Evolutionary conservation across 2,329 filamentous ascomycete genomes (phyloP), one percentile per base, ranked within the genome.

Genomic region (Neofusicoccum ribis): DNA sequence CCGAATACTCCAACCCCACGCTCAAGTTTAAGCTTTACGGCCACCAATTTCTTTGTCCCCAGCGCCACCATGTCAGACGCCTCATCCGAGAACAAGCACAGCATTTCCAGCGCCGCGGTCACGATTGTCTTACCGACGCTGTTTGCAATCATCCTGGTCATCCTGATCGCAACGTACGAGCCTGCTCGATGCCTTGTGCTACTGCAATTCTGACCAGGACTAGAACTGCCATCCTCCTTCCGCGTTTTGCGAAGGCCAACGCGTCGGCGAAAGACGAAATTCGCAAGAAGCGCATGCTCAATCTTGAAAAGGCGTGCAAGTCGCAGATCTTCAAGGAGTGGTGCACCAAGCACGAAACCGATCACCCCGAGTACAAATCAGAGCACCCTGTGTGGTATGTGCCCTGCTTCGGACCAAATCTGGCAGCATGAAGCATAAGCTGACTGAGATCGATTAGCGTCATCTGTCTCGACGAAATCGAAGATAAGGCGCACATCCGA

Each of bases 401-500:
- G 34, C 15, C 17, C 34, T 11, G 34, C 46, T n/a, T 3, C 14
- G 31, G 50, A 54, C 50, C 34, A 5, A 17, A 44, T n/a, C n/a
- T 44, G 14, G 43, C 3, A 44, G 14, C 43, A 41, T 17, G 41
- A 9, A 60, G 23, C 43, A 39, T 37, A 44, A 44, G 34, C 46
- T 65, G 62, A 61, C 58, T 14, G 43, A 4, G 17, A 17, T 51
- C 11, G 44, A 27, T 5, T 47, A 78, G 76, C 61, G 72, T 75
- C 2, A 78, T 78, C 46, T 78, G 76, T 62, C 71, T 78, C 6
- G 76, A 78, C 5, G 70, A 71, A 9, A 75, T 78, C 61, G 68
- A 69, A 20, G 69, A 74, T 17, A 69, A 71, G 17, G 71, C 75
- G 34, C 73, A 74, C 31, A 70, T 78, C 49, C 73, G 76, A 1